phyloP scores from a whole-genome alignment of 208 protist genomes.

The Wallacemonas collosoma region DNA sequence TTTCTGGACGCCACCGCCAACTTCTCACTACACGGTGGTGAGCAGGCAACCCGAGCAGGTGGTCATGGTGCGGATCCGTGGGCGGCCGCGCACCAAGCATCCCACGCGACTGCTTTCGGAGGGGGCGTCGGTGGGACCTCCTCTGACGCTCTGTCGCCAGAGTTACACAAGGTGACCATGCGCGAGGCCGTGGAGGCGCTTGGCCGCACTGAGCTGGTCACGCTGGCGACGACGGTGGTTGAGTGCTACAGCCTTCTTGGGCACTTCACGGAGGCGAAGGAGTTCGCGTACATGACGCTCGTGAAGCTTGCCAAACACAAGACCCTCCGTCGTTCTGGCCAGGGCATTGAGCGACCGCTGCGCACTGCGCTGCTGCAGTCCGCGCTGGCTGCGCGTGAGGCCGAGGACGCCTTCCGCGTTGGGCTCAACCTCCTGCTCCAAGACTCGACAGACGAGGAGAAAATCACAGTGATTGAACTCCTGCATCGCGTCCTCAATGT shows the following conservation, averaged over 20 bases:
- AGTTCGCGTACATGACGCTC: slow-evolving; percentile 85
- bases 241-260: slow-evolving; percentile 83
- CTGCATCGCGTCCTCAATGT: slow-evolving; percentile 77
- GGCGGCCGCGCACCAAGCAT: neutral
- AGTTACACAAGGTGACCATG: slow-evolving; percentile 63
- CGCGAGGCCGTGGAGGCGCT: slow-evolving; percentile 68
- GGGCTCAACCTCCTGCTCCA: slow-evolving; percentile 79
- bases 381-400: slow-evolving; percentile 69
- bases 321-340: slow-evolving; percentile 50
- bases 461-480: slow-evolving; percentile 68
- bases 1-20: slow-evolving; percentile 79
- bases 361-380: slow-evolving; percentile 76
- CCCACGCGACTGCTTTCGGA: neutral
- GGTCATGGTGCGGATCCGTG: slow-evolving; percentile 2
- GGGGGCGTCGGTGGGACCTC: slow-evolving; percentile 6
- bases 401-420: slow-evolving; percentile 82
- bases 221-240: slow-evolving; percentile 74
- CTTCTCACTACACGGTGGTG: slow-evolving; percentile 14
- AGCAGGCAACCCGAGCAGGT: slow-evolving; percentile 10
- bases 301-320: slow-evolving; percentile 45
- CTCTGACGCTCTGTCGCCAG: slow-evolving; percentile 9
- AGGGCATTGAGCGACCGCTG: slow-evolving; percentile 66
- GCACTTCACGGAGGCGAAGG: slow-evolving; percentile 86
- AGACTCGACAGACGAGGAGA: slow-evolving; percentile 59
- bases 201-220: slow-evolving; percentile 59